Base-by-base conservation (phyloP, 306 rosid species). In the Castanea crenata region DNA sequence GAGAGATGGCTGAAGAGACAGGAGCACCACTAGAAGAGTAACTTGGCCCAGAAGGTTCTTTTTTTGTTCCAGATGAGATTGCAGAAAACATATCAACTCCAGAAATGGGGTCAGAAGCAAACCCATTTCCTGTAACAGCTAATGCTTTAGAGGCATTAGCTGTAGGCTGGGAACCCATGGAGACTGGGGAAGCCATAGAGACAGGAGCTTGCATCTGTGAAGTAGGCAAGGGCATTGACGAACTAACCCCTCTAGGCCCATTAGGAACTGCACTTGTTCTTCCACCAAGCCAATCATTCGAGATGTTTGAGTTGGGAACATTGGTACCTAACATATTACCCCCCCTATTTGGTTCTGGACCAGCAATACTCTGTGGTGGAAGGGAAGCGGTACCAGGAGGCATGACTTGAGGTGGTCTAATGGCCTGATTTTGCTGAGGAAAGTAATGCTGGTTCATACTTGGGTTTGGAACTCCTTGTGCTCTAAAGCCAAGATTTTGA, bases 71-170 rank as follows among this genome's bases (percentile, higher is more conserved):
- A 38, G 87, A 49, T 61, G 92, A 76, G 71, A 85, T 71, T 73
- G 89, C 79, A 76, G 94, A 85, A 84, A 89, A 88, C 23, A 81
- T 70, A 74, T 92, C 93, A 27, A 78, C 85, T 34, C 88, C 90
- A 85, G 83, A 82, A 79, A 55, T 83, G 32, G 89, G 71, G 78
- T 64, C 82, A 27, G 97, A 75, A 49, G 94, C 23, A 84, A 86
- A 75, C 35, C 98, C 98, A 84, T 95, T 95, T 77, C 97, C 98
- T 78, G 99, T 84, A 80, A 82, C 87, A 82, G 78, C 55, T 69
- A 75, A 75, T 57, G 91, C 69, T 85, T 73, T 94, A 62, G 82
- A 20, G 87, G 78, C 87, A 69, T 69, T 76, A 79, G 80, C 76
- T 63, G 89, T 70, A 35, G 92, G 79, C 85, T 83, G 92, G 75